Evolutionary conservation across 495 filamentous ascomycete genomes (phyloP), one percentile per base, ranked within the genome.

Genomic region (Penicillium antarcticum): DNA sequence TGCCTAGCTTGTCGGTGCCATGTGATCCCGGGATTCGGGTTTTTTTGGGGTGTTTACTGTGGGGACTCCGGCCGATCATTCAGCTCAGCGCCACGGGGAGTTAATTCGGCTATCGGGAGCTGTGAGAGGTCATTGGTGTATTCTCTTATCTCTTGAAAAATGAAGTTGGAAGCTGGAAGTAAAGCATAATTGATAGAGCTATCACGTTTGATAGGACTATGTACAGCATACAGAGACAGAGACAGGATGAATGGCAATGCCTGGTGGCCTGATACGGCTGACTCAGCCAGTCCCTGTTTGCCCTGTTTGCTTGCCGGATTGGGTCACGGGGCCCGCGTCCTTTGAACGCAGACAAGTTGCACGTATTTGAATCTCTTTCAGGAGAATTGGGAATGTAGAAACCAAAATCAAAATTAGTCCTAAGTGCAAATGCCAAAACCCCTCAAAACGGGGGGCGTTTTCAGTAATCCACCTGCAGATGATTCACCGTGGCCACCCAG

Each of bases 401-500:
- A 16, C 7, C 16, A 43, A 7, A 11, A 18, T 29, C 14, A 44
- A 19, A 17, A 1, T 12, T n/a, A 36, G 19, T 7, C 24, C 13
- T 7, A 36, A 24, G 7, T 10, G 26, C 24, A 3, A 23, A 32
- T 10, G 26, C 14, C 1, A 23, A 32, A 31, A 16, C 44, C 2
- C 26, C 13, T 35, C 37, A 47, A 39, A 34, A 24, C 23, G 17
- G 29, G 41, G 47, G n/a, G 37, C 18, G 14, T 18, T 47, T 49
- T 13, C 38, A 47, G 18, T 36, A 49, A 37, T 16, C 45, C 32
- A 36, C 23, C 45, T 47, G 45, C 46, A 40, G 38, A 51, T 51
- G 48, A 51, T 51, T 49, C 47, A 44, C 48, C 32, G 48, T 51
- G 48, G 48, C 48, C 39, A 51, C 47, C 47, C 47, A 49, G 47